Evolutionary conservation across 768 basidiomycete genomes (phyloP).

Genomic region (Boletales sp.): DNA sequence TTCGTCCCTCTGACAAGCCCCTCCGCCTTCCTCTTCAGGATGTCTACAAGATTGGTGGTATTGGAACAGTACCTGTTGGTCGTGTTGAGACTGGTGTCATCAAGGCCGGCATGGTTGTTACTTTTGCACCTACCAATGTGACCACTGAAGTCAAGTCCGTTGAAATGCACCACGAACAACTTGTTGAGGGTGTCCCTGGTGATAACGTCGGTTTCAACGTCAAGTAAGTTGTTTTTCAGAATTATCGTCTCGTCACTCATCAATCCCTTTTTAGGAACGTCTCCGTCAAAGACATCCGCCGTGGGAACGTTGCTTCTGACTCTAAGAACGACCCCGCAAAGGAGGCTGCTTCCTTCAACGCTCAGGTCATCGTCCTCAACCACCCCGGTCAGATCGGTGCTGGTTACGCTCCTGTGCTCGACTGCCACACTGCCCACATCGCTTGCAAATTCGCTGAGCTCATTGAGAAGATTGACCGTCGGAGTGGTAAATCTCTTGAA

Average conservation of each 20-base stretch:
- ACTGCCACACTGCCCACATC: conserved; percentile 99
- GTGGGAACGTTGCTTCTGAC: conserved; percentile 99
- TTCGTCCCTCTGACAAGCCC: conserved; percentile 97
- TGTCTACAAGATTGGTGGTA: conserved; percentile 99
- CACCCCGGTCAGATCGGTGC: conserved; percentile 99
- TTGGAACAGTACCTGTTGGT: conserved; percentile 99
- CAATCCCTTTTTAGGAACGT: conserved; percentile 72
- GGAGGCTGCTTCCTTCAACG: conserved; percentile 98
- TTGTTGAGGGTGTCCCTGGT: conserved; percentile 90
- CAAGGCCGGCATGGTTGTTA: conserved; percentile 99
- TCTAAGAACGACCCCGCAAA: conserved; percentile 99
- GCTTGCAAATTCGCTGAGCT: conserved; percentile 99
- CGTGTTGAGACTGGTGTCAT: conserved; percentile 99
- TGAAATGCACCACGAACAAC: conserved; percentile 99
- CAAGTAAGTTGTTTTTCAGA: conserved; percentile 52
- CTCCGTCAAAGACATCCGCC: conserved; percentile 99
- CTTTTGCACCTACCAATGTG: conserved; percentile 94
- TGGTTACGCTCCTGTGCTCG: conserved; percentile 97
- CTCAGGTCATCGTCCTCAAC: conserved; percentile 99
- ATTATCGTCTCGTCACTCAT: background rate
- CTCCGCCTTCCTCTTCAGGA: conserved; percentile 99
- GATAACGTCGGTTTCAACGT: conserved; percentile 99
- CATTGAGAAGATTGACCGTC: conserved; percentile 99
- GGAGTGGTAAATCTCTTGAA: conserved; percentile 92
- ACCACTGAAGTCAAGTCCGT: conserved; percentile 99